Base-by-base conservation (phyloP, 352 stramenopile genomes). In the Phytophthora ramorum region DNA sequence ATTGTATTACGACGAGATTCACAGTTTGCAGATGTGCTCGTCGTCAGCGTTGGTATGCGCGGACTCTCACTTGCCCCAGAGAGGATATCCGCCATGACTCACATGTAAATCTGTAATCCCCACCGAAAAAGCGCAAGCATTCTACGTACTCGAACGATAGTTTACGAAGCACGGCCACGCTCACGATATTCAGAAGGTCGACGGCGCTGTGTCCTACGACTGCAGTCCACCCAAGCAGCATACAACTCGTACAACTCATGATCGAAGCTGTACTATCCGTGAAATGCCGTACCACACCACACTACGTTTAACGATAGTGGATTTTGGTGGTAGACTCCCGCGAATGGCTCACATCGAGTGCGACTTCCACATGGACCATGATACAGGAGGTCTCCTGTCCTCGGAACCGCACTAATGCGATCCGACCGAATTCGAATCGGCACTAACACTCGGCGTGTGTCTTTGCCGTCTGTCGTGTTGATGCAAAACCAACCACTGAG, bases 381-480 rank as follows among this genome's bases (percentile, higher is more conserved):
- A 28, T 49, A 49, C 43, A 32, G 43, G 43, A 20, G 20, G 7
- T 7, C 24, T 14, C 8, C 8, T 17, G 26, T 12, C 35, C 26
- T 44, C 32, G n/a, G 46, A 65, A 58, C 20, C 44, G 43, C 46
- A 28, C 17, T n/a, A 50, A 52, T 10, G 28, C 24, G 8, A 9
- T 8, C 46, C 32, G 10, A 50, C 34, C n/a, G 46, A 67, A 67
- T 67, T 67, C 59, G 59, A 67, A 67, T 26, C 41, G 37, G 41
- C 44, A 67, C 50, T 55, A 62, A 62, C 26, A 62, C 59, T 48
- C 17, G 2, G 20, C 14, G 22, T 20, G 17, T 32, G 38, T 65
- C 47, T 28, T n/a, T 9, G 19, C 19, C 50, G 19, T 30, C 17
- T 17, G 12, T 50, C 44, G 43, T 49, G 19, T 28, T 32, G 43